phyloP scores from a whole-genome alignment of 164 flowering plant genomes.

The Akebia trifoliata region DNA sequence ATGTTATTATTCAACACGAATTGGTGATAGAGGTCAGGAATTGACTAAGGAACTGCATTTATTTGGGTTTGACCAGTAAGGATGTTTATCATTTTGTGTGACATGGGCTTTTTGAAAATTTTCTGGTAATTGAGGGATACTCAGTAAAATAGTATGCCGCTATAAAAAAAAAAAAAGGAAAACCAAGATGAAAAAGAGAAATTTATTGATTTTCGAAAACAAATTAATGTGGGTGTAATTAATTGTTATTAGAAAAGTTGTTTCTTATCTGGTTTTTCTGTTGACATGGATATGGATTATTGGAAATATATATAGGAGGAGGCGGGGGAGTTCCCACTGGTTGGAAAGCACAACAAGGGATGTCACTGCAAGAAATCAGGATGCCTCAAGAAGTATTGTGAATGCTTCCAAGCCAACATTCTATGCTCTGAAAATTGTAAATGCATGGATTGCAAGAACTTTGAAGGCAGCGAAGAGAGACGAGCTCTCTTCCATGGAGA shows the following conservation, averaged over 20 bases:
- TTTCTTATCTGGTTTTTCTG: slow-evolving; percentile 9
- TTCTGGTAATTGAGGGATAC: no score
- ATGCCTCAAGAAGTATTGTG: slow-evolving; percentile 90
- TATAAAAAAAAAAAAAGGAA: no score
- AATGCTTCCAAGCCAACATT: slow-evolving; percentile 89
- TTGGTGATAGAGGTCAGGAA: no score
- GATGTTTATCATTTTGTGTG: no score
- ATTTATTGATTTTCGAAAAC: no score
- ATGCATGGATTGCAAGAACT: slow-evolving; percentile 91
- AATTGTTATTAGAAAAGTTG: not conserved
- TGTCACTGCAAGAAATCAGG: slow-evolving; percentile 96
- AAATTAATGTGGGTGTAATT: no score
- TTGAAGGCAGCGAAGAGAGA: slow-evolving; percentile 94
- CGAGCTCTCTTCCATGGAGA: slow-evolving; percentile 79
- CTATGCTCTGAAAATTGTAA: slow-evolving; percentile 89
- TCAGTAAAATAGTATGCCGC: no score
- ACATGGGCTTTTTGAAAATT: no score
- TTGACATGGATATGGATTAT: slow-evolving; percentile 7
- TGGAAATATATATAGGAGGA: slow-evolving; percentile 49
- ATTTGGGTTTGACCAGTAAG: no score
- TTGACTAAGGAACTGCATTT: no score
- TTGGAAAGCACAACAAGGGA: slow-evolving; percentile 86
- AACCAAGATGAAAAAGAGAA: no score
- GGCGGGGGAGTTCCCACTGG: slow-evolving; percentile 42
- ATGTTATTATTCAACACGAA: no score